Base-by-base conservation (phyloP, 345 rosid species). In the Citrus trifoliata region DNA sequence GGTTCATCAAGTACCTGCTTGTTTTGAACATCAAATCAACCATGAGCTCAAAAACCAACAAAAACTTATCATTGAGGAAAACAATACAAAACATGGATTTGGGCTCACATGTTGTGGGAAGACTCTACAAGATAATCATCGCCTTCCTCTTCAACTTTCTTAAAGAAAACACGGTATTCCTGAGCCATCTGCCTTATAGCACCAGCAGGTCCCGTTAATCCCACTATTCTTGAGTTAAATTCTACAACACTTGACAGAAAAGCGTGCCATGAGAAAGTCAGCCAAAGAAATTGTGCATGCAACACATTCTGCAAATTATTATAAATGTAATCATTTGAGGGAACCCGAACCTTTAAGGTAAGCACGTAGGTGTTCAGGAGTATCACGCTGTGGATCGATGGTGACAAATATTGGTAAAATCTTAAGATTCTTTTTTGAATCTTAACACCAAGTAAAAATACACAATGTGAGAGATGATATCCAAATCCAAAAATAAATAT, bases 331-430 rank as follows among this genome's bases (percentile, higher is more conserved):
- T 13, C 42, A 30, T 75, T 55, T 30, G n/a, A 78, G 77, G 48
- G 42, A 73, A 72, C 27, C 62, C 76, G 13, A 74, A 93, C 99
- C 99, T 90, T 85, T 84, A 71, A 96, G 91, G 85, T 93, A 96
- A 48, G 93, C 89, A 21, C 77, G 70, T 56, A 94, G 97, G 79
- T 96, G 99, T 21, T 89, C 80, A 71, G 92, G 90, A 27, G 87
- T 87, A 66, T 96, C 99, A 21, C 97, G 90, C 73, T 89, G 94
- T 79, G 99, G 99, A 87, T 96, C 98, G 59, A 96, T 87, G 14
- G 98, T 90, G 70, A 96, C 95, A 74, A 89, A 96, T 48, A 94
- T 87, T 6, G 97, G 98, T 68, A 96, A 67, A 72, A 93, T 84
- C 89, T 87, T 88, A 22, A 79, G 70, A 24, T 88, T 85, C 79